phyloP scores from a whole-genome alignment of 73 alveolate genomes.

The Paramecium bursaria region DNA sequence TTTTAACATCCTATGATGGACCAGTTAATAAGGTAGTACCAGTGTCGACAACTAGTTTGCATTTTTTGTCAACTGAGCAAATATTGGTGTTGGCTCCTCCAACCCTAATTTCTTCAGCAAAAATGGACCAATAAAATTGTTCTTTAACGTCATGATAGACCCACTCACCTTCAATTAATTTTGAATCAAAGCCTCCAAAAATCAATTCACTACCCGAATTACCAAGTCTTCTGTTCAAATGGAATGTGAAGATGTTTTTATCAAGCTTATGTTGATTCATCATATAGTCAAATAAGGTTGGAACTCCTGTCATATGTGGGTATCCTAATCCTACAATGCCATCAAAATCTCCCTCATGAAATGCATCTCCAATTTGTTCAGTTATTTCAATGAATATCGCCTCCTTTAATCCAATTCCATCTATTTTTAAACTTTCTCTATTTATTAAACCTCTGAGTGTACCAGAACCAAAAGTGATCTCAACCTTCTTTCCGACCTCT shows the following conservation, averaged over 20 bases:
- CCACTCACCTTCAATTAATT: slow-evolving; percentile 64
- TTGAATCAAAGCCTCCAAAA: slow-evolving; percentile 64
- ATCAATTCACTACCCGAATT: slow-evolving; percentile 66
- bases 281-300: slow-evolving; percentile 63
- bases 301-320: slow-evolving; percentile 68
- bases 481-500: slow-evolving; percentile 64
- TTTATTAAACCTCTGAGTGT: slow-evolving; percentile 66
- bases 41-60: slow-evolving; percentile 71
- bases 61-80: slow-evolving; percentile 56
- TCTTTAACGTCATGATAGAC: slow-evolving; percentile 63
- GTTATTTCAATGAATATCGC: slow-evolving; percentile 71
- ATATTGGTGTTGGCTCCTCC: slow-evolving; percentile 63
- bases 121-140: slow-evolving; percentile 72
- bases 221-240: slow-evolving; percentile 63
- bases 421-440: slow-evolving; percentile 66
- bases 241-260: slow-evolving; percentile 64
- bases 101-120: slow-evolving; percentile 66
- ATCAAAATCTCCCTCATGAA: slow-evolving; percentile 62
- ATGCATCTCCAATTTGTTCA: slow-evolving; percentile 66
- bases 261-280: slow-evolving; percentile 55
- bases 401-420: slow-evolving; percentile 61
- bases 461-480: slow-evolving; percentile 72
- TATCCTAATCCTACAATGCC: slow-evolving; percentile 72
- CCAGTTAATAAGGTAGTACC: slow-evolving; percentile 75
- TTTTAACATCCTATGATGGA: slow-evolving; percentile 65